These are phyloP conservation scores for Paecilomyces variotii DNA, from an alignment of 2,329 filamentous ascomycete genomes.

Conservation along the genomic window DNA sequence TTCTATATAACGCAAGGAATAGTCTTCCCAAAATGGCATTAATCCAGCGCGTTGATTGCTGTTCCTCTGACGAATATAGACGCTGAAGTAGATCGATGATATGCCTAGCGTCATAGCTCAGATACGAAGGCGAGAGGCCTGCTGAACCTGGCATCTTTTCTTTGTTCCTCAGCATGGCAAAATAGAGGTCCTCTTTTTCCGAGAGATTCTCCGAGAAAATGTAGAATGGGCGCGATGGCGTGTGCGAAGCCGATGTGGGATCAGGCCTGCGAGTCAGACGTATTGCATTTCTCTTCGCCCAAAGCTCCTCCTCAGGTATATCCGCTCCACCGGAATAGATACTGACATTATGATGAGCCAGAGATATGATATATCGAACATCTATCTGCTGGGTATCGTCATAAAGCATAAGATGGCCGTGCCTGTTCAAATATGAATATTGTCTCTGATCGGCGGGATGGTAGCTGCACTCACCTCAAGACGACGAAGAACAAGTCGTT, in stretches of 20 bases:
- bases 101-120: slow-evolving; percentile 73
- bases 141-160: slow-evolving; percentile 55
- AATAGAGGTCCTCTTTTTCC: slow-evolving; percentile 97
- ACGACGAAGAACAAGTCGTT: slow-evolving; percentile 93
- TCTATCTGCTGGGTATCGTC: slow-evolving; percentile 93
- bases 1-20: slow-evolving; percentile 83
- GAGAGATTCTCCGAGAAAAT: slow-evolving; percentile 93
- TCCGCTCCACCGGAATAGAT: slow-evolving; percentile 72
- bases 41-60: slow-evolving; percentile 83
- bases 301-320: slow-evolving; percentile 87
- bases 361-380: slow-evolving; percentile 89
- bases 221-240: slow-evolving; percentile 74
- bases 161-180: slow-evolving; percentile 78
- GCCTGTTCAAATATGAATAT: slow-evolving; percentile 44
- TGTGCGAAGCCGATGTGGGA: slow-evolving; percentile 44
- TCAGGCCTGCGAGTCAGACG: slow-evolving; percentile 62
- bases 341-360: slow-evolving; percentile 73
- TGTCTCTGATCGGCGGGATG: not conserved
- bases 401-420: slow-evolving; percentile 95
- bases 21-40: slow-evolving; percentile 84
- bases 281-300: slow-evolving; percentile 89
- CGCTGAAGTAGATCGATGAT: slow-evolving; percentile 85
- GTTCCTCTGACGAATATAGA: slow-evolving; percentile 85
- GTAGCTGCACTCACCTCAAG: slow-evolving; percentile 53
- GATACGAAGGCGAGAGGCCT: slow-evolving; percentile 57